A percentile compares a stretch with the other conserved stretches of the same genome.
Conservation (phyloP, 1,284 basidiomycete genomes). For the Ceratobasidium theobromae region DNA sequence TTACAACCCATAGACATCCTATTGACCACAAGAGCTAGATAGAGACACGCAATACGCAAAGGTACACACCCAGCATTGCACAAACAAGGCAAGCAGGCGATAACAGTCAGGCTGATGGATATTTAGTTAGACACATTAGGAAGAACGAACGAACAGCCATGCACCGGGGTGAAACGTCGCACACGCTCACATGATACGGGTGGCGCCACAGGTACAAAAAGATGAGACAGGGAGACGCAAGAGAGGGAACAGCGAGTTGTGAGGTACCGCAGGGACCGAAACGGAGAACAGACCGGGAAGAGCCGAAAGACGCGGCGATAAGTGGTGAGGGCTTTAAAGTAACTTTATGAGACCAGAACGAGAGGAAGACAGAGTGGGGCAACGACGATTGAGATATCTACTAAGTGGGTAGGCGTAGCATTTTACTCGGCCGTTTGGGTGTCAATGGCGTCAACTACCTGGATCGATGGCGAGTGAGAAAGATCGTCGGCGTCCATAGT, state of each 20-base stretch:
- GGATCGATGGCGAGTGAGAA: slow-evolving; percentile 19
- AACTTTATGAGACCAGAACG: slow-evolving; percentile 10
- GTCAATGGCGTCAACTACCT: slow-evolving; percentile 20
- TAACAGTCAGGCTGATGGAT: neutral
- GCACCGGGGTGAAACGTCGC: too few relatives aligned
- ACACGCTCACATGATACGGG: slow-evolving; percentile 7
- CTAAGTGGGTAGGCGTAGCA: neutral
- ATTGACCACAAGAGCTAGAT: slow-evolving; percentile 25
- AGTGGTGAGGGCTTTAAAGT: slow-evolving; percentile 20
- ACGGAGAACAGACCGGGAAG: slow-evolving; percentile 9
- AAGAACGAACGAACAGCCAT: slow-evolving; percentile 29
- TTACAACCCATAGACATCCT: slow-evolving; percentile 30
- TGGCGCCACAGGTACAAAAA: slow-evolving; percentile 9
- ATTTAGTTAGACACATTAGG: slow-evolving; percentile 28
- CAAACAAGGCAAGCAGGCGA: slow-evolving; percentile 2
- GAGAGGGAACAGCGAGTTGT: too few relatives aligned
- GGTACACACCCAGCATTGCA: slow-evolving; percentile 17
- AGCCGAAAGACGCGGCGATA: slow-evolving; percentile 3
- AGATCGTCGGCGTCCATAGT: slow-evolving; percentile 26
- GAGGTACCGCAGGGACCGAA: slow-evolving; percentile 26
- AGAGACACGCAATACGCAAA: slow-evolving; percentile 6
- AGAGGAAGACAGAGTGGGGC: neutral
- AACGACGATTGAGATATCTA: neutral
- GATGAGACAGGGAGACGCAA: slow-evolving; percentile 18
- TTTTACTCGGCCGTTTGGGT: slow-evolving; percentile 11